These are phyloP conservation scores for Grosmannia penicillata DNA, from an alignment of 2,329 filamentous ascomycete genomes.

Conservation along the genomic window DNA sequence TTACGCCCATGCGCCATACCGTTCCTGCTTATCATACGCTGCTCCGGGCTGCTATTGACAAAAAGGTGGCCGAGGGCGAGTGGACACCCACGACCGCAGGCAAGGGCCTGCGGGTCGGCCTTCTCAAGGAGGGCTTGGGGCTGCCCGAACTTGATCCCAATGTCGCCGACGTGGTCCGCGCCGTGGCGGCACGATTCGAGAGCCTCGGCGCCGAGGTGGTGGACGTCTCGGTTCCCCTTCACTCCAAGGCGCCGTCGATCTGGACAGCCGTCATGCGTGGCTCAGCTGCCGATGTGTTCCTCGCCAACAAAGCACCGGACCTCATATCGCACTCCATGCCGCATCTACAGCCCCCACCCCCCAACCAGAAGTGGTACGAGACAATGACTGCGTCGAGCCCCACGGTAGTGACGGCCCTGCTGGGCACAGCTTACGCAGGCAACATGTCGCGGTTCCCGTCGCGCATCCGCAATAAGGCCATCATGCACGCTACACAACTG, in stretches of 20 bases:
- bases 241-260: conserved; percentile 27
- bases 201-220: conserved; percentile 26
- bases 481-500: conserved; percentile 29
- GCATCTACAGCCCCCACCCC: conserved; percentile 15
- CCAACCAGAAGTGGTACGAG: conserved; percentile 26
- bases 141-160: conserved; percentile 21
- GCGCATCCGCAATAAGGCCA: conserved; percentile 25
- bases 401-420: conserved; percentile 26
- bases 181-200: conserved; percentile 21
- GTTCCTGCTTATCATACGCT: conserved; percentile 18
- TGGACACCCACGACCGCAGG: conserved; percentile 16
- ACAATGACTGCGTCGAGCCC: conserved; percentile 26
- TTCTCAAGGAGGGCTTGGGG: conserved; percentile 28
- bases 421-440: conserved; percentile 20
- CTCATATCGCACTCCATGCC: conserved; percentile 18
- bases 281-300: conserved; percentile 15
- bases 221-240: conserved; percentile 31
- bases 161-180: conserved; percentile 22
- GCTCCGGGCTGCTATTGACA: conserved; percentile 13
- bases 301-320: conserved; percentile 17
- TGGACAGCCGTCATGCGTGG: conserved; percentile 27
- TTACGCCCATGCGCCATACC: conserved; percentile 19
- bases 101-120: conserved; percentile 26
- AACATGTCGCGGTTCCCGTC: conserved; percentile 14
- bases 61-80: conserved; percentile 8